Evolutionary conservation across 1,284 basidiomycete species (phyloP).

Genomic region (Ustilago tritici): DNA sequence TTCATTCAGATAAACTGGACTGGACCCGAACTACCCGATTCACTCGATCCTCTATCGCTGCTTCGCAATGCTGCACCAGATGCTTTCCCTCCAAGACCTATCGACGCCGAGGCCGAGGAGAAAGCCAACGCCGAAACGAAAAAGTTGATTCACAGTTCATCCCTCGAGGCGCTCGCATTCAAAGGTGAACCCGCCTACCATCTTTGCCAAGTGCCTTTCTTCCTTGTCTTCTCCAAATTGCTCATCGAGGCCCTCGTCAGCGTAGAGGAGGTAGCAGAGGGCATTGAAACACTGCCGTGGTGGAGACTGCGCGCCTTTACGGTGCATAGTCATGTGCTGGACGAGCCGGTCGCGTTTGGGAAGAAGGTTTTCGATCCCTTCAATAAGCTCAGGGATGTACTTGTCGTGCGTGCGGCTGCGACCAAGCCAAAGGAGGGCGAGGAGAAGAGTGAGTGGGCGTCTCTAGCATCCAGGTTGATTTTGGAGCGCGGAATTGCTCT

Average conservation of each 20-base stretch:
- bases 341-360: conserved; percentile 81
- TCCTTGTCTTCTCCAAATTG: conserved; percentile 82
- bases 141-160: conserved; percentile 74
- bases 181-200: conserved; percentile 97
- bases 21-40: conserved; percentile 81
- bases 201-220: conserved; percentile 78
- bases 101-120: conserved; percentile 71
- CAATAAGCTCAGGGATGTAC: conserved; percentile 72
- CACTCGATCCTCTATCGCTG: conserved; percentile 32
- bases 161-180: conserved; percentile 82
- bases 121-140: conserved; percentile 39
- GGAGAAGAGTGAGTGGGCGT: conserved; percentile 70
- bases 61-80: conserved; percentile 71
- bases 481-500: conserved; percentile 85
- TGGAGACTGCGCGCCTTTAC: conserved; percentile 83
- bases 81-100: conserved; percentile 72
- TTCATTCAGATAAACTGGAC: conserved; percentile 98
- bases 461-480: conserved; percentile 78
- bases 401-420: conserved; percentile 28
- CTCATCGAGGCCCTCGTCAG: conserved; percentile 74
- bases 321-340: conserved; percentile 85
- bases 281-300: conserved; percentile 68
- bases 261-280: background rate
- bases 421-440: conserved; percentile 59
- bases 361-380: conserved; percentile 73